phyloP scores from a whole-genome alignment of 2,329 filamentous ascomycete genomes.

The Ceratocystis lukuohia region DNA sequence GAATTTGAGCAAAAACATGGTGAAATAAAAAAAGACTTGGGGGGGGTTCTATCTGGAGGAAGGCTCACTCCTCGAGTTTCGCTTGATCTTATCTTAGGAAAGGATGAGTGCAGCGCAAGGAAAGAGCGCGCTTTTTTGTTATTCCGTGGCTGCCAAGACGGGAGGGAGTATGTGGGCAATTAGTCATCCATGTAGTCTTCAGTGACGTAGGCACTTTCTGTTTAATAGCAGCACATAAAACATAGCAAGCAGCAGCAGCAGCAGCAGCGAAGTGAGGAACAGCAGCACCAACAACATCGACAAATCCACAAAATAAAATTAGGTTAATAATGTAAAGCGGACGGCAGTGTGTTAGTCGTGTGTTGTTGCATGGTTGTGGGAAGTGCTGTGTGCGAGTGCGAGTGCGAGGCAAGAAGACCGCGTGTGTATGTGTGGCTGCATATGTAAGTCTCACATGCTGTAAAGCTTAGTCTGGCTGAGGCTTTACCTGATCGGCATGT shows the following conservation, averaged over 20 bases:
- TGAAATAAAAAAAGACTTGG: background rate
- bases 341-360: background rate
- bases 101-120: background rate
- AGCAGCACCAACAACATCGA: no score
- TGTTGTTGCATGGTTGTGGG: no score
- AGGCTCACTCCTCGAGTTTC: background rate
- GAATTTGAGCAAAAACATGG: background rate
- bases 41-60: background rate
- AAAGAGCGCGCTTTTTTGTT: background rate
- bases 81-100: background rate
- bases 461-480: background rate
- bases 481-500: conserved; percentile 5
- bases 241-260: no score
- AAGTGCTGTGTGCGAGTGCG: no score
- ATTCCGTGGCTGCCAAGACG: background rate
- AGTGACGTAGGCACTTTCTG: no score
- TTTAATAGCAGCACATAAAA: no score
- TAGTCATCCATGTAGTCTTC: background rate
- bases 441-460: background rate
- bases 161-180: background rate
- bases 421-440: background rate
- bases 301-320: no score
- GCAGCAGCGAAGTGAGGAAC: no score
- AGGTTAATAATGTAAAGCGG: background rate
- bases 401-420: background rate